Evolutionary conservation across 441 rosid species (phyloP).

Genomic region (Isatis lusitanica): DNA sequence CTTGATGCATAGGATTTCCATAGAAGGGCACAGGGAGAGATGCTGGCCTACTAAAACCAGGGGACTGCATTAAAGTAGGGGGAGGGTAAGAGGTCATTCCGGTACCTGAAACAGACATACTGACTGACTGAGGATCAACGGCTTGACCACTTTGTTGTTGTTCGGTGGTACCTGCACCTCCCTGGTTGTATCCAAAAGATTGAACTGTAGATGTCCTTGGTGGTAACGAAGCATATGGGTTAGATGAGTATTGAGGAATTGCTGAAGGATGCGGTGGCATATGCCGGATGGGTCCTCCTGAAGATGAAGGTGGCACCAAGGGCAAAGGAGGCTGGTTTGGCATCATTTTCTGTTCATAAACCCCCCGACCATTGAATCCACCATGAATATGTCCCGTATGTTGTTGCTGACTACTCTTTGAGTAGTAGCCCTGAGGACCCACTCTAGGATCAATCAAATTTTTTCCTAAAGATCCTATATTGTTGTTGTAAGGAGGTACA

Average conservation of each 20-base stretch:
- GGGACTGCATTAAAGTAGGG: constrained; percentile 62
- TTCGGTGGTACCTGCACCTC: constrained; percentile 56
- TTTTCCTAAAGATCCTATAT: constrained; percentile 47
- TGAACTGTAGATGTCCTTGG: constrained; percentile 61
- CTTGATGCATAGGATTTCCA: constrained; percentile 59
- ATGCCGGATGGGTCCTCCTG: constrained; percentile 74
- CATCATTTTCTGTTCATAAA: constrained; percentile 65
- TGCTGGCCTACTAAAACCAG: constrained; percentile 66
- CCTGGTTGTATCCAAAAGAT: constrained; percentile 57
- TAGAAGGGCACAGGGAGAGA: constrained; percentile 57
- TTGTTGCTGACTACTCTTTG: constrained; percentile 66
- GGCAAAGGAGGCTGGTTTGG: constrained; percentile 93
- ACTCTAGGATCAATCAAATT: constrained; percentile 63
- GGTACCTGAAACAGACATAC: constrained; percentile 51
- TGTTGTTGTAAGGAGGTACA: constrained; percentile 53
- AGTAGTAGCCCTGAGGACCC: constrained; percentile 59
- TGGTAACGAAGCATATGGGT: constrained; percentile 62
- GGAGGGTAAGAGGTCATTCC: constrained; percentile 66
- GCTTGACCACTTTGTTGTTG: constrained; percentile 55
- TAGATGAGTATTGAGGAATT: constrained; percentile 81
- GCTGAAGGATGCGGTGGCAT: constrained; percentile 86
- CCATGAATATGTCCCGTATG: constrained; percentile 43
- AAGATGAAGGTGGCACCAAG: constrained; percentile 88
- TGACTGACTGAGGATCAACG: constrained; percentile 55
- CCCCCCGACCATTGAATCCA: constrained; percentile 62